Percentiles rank a stretch among this genome's conserved stretches.
phyloP scores from a whole-genome alignment of 108 stramenopile species.

The Chaetoceros tenuissimus region DNA sequence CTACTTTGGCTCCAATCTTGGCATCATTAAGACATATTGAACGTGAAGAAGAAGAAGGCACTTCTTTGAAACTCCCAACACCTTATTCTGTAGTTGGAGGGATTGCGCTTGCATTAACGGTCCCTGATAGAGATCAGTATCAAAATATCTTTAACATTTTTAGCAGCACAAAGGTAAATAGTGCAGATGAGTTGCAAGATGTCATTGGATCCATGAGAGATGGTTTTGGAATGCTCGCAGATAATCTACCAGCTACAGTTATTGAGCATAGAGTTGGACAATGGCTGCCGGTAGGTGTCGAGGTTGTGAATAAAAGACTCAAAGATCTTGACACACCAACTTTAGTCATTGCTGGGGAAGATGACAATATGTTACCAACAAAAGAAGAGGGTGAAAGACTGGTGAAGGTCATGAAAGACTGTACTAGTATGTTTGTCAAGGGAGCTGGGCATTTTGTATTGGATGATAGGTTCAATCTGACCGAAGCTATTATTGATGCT shows the following conservation, averaged over 20 bases:
- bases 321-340: conserved; percentile 49
- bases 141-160: conserved; percentile 34
- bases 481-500: conserved; percentile 74
- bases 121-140: conserved; percentile 51
- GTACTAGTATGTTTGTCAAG: conserved; percentile 43
- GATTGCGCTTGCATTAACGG: conserved; percentile 32
- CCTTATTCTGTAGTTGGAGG: conserved; percentile 64
- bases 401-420: conserved; percentile 40
- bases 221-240: conserved; percentile 48
- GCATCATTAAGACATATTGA: conserved; percentile 41
- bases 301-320: conserved; percentile 44
- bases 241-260: conserved; percentile 43
- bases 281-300: conserved; percentile 63
- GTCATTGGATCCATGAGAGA: conserved; percentile 20
- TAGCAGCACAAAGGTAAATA: not conserved
- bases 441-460: conserved; percentile 74
- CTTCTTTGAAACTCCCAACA: conserved; percentile 30
- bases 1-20: conserved; percentile 41
- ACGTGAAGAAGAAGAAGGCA: conserved; percentile 16
- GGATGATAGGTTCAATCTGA: conserved; percentile 71
- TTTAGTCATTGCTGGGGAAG: conserved; percentile 56
- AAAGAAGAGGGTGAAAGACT: conserved; percentile 56
- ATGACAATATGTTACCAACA: conserved; percentile 71
- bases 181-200: conserved; percentile 2
- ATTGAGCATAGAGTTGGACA: conserved; percentile 60